Evolutionary conservation across 2,329 filamentous ascomycete genomes (phyloP), one percentile per base, ranked within the genome.

Genomic region (Fusarium siculi): DNA sequence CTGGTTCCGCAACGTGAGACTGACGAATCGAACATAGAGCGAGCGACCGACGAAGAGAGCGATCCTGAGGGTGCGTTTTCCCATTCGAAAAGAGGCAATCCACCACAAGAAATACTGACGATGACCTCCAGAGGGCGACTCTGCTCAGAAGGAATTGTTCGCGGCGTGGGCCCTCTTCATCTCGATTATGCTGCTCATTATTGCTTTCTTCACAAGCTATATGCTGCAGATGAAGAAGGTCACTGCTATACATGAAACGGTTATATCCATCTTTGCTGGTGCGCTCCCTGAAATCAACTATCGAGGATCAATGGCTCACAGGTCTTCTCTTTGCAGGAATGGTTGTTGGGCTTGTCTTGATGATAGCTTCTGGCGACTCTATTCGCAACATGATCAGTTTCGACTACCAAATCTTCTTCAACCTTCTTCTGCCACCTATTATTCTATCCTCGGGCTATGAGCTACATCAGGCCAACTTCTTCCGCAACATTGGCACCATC

Each of bases 401-500:
- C 87, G 93, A 98, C 85, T 98, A 98, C 82, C 95, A 98, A 81
- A 97, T 98, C 87, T 99, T 99, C 87, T 99, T 99, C 88, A 99
- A 99, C 83, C 90, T 99, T 50, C 90, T 99, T 18, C 93, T 99
- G n/a, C 96, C 96, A 42, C 96, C 96, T 63, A 99, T 99, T 80
- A 99, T 99, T 81, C 88, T 99, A 34, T 96, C 95, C 21, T 98
- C 96, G 21, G 96, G 96, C 61, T 99, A 98, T 84, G 96, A 99
- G 83, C 84, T 99, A 69, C 96, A 99, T 82, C 96, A 99, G 85
- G 95, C 94, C 77, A 99, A 99, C 85, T 99, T 99, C 88, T 99
- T 99, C 84, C 93, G 96, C 74, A 97, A 99, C 79, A 97, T 98
- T 70, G 96, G 96, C 70, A 97, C 94, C 11, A 99, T 99, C 78